A percentile compares a stretch with the other conserved stretches of the same genome.
These are phyloP conservation scores for Picochlorum sp. DNA, from an alignment of 139 green algal genomes.

Conservation along the genomic window DNA sequence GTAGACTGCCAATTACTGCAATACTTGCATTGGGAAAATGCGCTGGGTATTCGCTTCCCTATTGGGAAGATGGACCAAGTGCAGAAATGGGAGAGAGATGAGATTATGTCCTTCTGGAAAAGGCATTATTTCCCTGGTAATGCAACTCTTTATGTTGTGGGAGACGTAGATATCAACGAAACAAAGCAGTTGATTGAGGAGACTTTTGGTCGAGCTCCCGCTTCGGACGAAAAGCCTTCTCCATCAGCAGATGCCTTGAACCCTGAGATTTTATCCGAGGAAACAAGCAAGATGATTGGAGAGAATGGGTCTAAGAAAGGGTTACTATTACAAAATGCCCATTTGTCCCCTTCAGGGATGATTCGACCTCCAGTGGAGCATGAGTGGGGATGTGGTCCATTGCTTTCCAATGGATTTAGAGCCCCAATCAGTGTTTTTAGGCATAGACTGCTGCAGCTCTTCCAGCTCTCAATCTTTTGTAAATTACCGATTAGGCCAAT, in stretches of 20 bases:
- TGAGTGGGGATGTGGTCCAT: conserved; percentile 38
- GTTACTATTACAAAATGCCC: not conserved
- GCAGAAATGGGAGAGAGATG: conserved; percentile 60
- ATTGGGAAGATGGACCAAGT: conserved; percentile 96
- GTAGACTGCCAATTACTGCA: conserved; percentile 97
- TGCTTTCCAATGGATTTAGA: conserved; percentile 15
- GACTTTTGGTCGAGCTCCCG: conserved; percentile 44
- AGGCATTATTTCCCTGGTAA: conserved; percentile 95
- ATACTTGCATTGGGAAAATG: conserved; percentile 95
- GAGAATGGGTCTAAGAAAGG: not conserved
- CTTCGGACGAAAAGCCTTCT: conserved; percentile 8
- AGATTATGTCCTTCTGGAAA: conserved; percentile 78
- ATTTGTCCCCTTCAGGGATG: not conserved
- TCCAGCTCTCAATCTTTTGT: conserved; percentile 90
- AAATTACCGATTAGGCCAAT: conserved; percentile 84
- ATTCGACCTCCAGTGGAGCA: conserved; percentile 86
- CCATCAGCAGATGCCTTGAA: conserved; percentile 1
- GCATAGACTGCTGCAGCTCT: conserved; percentile 91
- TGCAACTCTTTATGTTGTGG: conserved; percentile 95
- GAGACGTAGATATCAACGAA: conserved; percentile 59
- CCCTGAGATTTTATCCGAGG: not conserved
- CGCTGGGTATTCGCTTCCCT: conserved; percentile 87
- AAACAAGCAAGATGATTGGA: not conserved
- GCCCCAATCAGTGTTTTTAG: conserved; percentile 71
- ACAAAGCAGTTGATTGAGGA: conserved; percentile 50